Percentiles rank a stretch among this genome's conserved stretches.
phyloP scores from a whole-genome alignment of 345 rosid genomes.

The Psidium guajava region DNA sequence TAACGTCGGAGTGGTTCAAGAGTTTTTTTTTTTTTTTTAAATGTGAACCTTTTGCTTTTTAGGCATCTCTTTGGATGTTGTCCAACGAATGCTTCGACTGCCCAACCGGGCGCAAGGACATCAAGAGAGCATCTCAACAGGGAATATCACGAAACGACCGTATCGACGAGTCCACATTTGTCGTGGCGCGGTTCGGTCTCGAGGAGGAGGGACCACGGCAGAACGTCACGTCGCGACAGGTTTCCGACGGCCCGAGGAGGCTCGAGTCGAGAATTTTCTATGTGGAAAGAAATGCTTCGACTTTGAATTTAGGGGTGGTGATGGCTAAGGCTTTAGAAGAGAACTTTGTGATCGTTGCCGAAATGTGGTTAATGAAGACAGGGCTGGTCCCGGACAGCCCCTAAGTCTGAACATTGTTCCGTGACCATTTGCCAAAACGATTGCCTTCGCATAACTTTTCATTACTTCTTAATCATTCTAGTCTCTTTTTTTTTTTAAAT shows the following conservation, averaged over 20 bases:
- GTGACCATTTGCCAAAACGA: neutral
- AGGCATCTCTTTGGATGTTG: too few relatives aligned
- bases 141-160: accelerated
- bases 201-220: neutral
- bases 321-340: neutral
- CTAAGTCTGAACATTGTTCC: too few relatives aligned
- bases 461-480: neutral
- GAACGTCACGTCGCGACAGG: accelerated
- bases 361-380: neutral
- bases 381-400: too few relatives aligned
- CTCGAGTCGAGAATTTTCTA: neutral
- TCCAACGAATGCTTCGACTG: too few relatives aligned
- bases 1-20: too few relatives aligned
- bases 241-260: neutral
- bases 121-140: neutral
- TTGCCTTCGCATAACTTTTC: neutral
- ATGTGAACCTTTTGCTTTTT: too few relatives aligned
- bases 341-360: neutral
- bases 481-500: neutral
- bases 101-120: too few relatives aligned
- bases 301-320: neutral
- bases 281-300: neutral
- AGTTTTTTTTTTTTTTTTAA: too few relatives aligned
- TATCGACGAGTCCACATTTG: neutral
- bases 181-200: neutral